Conservation (phyloP, 176 grass and related monocot species). For the Eragrostis nindensis region DNA sequence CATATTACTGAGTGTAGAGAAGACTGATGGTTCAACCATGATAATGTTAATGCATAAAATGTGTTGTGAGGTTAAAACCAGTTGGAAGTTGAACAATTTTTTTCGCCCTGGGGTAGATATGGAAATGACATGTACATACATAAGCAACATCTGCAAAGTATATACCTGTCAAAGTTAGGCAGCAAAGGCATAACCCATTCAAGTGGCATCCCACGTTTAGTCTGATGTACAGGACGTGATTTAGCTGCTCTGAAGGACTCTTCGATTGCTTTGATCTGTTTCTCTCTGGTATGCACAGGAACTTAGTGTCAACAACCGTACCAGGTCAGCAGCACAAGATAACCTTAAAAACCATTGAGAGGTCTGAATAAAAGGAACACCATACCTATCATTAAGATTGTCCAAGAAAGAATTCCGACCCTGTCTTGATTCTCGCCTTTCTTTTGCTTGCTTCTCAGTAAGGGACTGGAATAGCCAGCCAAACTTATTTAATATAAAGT, state of each 20-base stretch:
- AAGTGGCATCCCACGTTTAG: conserved; percentile 74
- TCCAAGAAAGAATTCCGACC: conserved; percentile 80
- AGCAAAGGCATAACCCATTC: conserved; percentile 83
- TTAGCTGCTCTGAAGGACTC: conserved; percentile 95
- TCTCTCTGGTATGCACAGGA: conserved; percentile 66
- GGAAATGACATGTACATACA: conserved; percentile 11
- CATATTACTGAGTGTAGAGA: conserved; percentile 5
- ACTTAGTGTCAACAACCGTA: conserved; percentile 39
- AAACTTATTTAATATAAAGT: conserved; percentile 31
- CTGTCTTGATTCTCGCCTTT: conserved; percentile 85
- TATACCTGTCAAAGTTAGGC: conserved; percentile 90
- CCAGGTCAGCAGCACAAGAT: conserved; percentile 25
- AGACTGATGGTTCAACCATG: conserved; percentile 8
- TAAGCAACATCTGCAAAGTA: conserved; percentile 16
- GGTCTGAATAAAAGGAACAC: conserved; percentile 20
- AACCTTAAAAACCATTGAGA: conserved; percentile 30
- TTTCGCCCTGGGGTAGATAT: neutral
- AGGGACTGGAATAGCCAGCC: conserved; percentile 64
- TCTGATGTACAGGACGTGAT: conserved; percentile 83
- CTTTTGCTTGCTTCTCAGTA: conserved; percentile 98
- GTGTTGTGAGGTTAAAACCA: neutral
- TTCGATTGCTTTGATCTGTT: conserved; percentile 90
- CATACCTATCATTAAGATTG: conserved; percentile 84
- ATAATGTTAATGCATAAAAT: conserved; percentile 18
- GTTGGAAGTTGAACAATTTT: conserved; percentile 5